phyloP scores from a whole-genome alignment of 164 flowering plant genomes.

The Vitis amurensis region DNA sequence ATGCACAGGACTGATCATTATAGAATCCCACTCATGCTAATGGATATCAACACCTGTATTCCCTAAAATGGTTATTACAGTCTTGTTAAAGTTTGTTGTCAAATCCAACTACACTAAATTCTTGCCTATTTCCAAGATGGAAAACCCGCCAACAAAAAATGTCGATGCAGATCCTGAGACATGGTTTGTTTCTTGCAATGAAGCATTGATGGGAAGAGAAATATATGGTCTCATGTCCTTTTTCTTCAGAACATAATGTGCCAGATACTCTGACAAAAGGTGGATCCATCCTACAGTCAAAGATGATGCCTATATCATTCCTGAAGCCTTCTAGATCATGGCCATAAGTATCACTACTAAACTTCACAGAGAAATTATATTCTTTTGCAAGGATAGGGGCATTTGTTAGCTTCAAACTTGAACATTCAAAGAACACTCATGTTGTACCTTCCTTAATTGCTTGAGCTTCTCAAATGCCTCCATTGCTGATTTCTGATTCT shows the following conservation, averaged over 20 bases:
- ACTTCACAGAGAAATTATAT: constrained; percentile 63
- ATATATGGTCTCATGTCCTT: constrained; percentile 41
- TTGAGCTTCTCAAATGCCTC: constrained; percentile 70
- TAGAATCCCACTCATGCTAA: constrained; percentile 48
- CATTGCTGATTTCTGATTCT: constrained; percentile 46
- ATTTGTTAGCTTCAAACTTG: constrained; percentile 62
- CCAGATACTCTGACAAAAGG: constrained; percentile 73
- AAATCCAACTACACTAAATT: constrained; percentile 53
- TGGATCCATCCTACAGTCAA: constrained; percentile 74
- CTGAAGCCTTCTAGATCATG: constrained; percentile 23
- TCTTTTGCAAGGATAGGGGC: constrained; percentile 68
- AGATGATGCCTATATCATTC: constrained; percentile 26
- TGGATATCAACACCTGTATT: constrained; percentile 79
- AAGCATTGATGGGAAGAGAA: constrained; percentile 52
- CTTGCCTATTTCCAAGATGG: constrained; percentile 45
- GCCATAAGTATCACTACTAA: constrained; percentile 37
- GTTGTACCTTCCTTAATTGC: constrained; percentile 69
- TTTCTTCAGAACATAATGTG: constrained; percentile 36
- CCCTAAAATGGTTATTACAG: constrained; percentile 61
- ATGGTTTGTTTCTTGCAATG: constrained; percentile 39
- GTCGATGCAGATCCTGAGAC: constrained; percentile 66
- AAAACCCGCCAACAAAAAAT: constrained; percentile 78
- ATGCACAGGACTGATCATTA: constrained; percentile 36
- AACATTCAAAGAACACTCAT: constrained; percentile 47
- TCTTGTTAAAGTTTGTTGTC: constrained; percentile 52